phyloP scores from a whole-genome alignment of 2,329 filamentous ascomycete genomes.

The Alternaria longipes region DNA sequence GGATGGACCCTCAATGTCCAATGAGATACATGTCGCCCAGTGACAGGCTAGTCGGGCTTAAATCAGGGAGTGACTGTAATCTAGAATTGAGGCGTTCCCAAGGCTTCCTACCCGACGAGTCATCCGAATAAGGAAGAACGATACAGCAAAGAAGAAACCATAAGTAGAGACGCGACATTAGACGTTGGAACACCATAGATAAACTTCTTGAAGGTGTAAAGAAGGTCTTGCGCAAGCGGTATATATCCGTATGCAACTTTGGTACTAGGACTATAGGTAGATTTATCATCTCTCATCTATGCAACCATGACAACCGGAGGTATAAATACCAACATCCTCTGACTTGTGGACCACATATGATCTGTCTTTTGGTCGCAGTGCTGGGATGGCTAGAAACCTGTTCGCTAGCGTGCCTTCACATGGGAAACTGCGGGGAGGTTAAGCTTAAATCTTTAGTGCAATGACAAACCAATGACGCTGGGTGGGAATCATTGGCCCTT shows the following conservation, averaged over 20 bases:
- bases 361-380: neutral
- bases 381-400: constrained; percentile 3
- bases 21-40: neutral
- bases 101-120: no score
- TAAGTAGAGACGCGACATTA: neutral
- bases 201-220: no score
- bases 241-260: neutral
- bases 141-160: neutral
- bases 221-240: neutral
- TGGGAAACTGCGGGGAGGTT: constrained; percentile 14
- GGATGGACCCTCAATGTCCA: neutral
- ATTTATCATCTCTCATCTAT: neutral
- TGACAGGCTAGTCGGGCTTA: neutral
- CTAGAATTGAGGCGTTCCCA: no score
- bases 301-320: neutral
- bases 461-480: constrained; percentile 17
- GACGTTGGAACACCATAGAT: neutral
- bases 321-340: neutral
- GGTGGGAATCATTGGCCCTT: constrained; percentile 1
- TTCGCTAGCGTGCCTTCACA: constrained; percentile 1
- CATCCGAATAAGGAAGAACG: neutral
- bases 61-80: neutral
- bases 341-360: neutral
- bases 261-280: neutral
- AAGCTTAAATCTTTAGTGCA: constrained; percentile 9